Conservation (phyloP, 768 basidiomycete genomes). For the Mrakia frigida region DNA sequence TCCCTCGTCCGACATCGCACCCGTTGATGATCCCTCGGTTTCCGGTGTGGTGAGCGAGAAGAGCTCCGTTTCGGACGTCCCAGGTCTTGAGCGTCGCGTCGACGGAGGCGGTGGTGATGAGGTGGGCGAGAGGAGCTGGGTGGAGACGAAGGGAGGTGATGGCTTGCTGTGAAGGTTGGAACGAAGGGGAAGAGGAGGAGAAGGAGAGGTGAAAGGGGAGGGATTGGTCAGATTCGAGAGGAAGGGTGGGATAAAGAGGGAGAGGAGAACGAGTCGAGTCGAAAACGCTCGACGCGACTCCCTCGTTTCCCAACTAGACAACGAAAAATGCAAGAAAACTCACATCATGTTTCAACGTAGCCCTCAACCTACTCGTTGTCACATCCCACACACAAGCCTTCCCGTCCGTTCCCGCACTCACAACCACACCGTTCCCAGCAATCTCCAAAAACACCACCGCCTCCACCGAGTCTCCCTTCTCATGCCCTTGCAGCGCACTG, state of each 20-base stretch:
- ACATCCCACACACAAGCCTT: conserved; percentile 94
- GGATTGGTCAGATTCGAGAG: conserved; percentile 10
- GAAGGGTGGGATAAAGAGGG: neutral
- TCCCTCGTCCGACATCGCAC: conserved; percentile 57
- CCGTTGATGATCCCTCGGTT: conserved; percentile 72
- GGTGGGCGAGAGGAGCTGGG: conserved; percentile 66
- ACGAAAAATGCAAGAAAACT: conserved; percentile 36
- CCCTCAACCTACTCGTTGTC: conserved; percentile 72
- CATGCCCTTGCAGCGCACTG: conserved; percentile 70
- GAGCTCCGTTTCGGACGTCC: conserved; percentile 79
- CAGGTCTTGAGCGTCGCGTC: conserved; percentile 83
- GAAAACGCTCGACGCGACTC: neutral
- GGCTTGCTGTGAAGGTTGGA: conserved; percentile 60
- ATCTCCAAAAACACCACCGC: conserved; percentile 77
- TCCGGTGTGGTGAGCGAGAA: conserved; percentile 74
- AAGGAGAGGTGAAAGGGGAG: neutral
- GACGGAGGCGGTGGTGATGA: conserved; percentile 79
- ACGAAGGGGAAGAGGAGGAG: neutral
- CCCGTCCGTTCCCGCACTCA: conserved; percentile 88
- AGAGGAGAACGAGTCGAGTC: neutral
- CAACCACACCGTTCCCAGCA: conserved; percentile 55
- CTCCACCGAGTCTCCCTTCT: conserved; percentile 82
- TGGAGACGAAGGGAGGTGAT: conserved; percentile 73
- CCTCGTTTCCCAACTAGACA: neutral
- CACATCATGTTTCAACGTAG: conserved; percentile 76